A percentile compares a stretch with the other conserved stretches of the same genome.
Evolutionary conservation across 108 stramenopile genomes (phyloP).

Genomic region (Pseudonitzschia delicatissima): DNA sequence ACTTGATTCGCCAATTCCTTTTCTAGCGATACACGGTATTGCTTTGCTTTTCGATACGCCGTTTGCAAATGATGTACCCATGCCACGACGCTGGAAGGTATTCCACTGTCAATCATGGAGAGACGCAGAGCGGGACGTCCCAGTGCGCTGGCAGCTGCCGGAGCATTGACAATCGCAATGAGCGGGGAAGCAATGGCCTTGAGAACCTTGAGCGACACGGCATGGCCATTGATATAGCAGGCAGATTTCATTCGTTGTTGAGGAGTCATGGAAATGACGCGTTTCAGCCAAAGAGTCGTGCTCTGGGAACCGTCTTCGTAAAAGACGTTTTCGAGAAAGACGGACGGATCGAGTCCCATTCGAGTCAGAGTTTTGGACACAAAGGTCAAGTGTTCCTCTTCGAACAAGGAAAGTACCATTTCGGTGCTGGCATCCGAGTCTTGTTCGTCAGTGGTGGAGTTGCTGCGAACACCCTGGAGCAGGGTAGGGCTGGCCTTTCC

Average conservation of each 20-base stretch:
- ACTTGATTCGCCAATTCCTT: slow-evolving; percentile 43
- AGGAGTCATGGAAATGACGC: not conserved
- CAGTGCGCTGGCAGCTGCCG: slow-evolving; percentile 59
- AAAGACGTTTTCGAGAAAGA: slow-evolving; percentile 12
- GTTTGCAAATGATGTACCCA: slow-evolving; percentile 25
- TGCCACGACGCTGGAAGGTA: slow-evolving; percentile 19
- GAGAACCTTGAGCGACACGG: slow-evolving; percentile 55
- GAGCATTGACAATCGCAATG: slow-evolving; percentile 69
- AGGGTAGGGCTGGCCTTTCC: slow-evolving; percentile 50
- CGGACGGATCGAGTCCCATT: slow-evolving; percentile 37
- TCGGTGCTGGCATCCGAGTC: slow-evolving; percentile 10
- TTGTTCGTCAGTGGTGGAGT: not conserved
- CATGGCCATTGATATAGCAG: slow-evolving; percentile 60
- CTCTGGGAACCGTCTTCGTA: not conserved
- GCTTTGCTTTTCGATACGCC: slow-evolving; percentile 36
- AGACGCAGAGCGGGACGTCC: slow-evolving; percentile 40
- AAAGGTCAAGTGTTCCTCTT: slow-evolving; percentile 42
- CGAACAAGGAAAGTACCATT: slow-evolving; percentile 36
- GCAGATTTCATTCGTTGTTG: slow-evolving; percentile 51
- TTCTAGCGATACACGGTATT: slow-evolving; percentile 40
- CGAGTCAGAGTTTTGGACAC: slow-evolving; percentile 25
- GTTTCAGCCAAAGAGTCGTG: not conserved
- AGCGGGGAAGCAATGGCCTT: slow-evolving; percentile 51
- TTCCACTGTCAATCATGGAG: slow-evolving; percentile 64
- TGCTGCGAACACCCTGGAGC: slow-evolving; percentile 17